Base-by-base conservation (phyloP, 352 stramenopile species). In the Globisporangium splendens region DNA sequence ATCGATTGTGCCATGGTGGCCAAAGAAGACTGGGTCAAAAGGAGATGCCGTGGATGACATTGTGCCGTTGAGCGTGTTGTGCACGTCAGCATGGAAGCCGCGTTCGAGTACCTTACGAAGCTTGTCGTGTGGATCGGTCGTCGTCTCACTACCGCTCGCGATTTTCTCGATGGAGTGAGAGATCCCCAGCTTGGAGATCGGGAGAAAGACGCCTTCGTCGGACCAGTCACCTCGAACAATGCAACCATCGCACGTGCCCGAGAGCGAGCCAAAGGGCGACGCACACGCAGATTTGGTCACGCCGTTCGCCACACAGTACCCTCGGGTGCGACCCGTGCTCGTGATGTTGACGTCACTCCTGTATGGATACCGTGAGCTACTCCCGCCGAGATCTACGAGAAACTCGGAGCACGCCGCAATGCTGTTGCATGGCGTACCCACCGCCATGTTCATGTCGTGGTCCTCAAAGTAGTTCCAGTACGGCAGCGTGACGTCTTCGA, bases 21-120 rank as follows among this genome's bases (percentile, higher is more conserved):
- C 72, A 20, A 74, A 38, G 63, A 83, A 83, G 55, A 83, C 54
- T 0, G 73, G 73, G 49, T 83, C 73, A 35, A 77, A 83, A 17
- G 73, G 56, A 47, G 70, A 69, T 35, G 70, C 73, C 18, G 61
- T 63, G 20, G 73, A 79, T 52, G 75, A 64, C 22, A 79, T 79
- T 3, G 75, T 59, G 8, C 73, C 73, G 33, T 59, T 70, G 1
- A 83, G 62, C 24, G 75, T 46, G 47, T 69, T 79, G 61, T 83
- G 73, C 20, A 83, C 42, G 1, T 68, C 72, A 12, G 73, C 56
- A 21, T 83, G 73, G 50, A 83, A 65, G 4, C 63, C 75, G 8
- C 69, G 63, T 50, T 83, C 64, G 15, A 79, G 41, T 21, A 63
- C 62, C 43, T 68, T 60, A 14, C 73, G 68, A 14, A 83, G 50